Base-by-base conservation (phyloP, 164 flowering plant species). In the Paratinospora sagittata region DNA sequence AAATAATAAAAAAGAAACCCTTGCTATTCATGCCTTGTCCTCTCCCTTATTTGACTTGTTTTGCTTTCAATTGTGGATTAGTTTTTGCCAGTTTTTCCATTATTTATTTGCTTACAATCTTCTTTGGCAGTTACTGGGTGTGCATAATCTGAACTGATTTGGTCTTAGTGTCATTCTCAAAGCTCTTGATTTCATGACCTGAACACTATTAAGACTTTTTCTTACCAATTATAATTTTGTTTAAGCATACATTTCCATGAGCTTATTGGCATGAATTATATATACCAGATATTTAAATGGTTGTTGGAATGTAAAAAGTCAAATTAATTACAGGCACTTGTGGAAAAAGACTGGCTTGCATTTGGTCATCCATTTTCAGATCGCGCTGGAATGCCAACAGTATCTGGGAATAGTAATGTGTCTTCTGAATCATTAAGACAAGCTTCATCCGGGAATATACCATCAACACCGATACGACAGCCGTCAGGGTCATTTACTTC, bases 361-460 rank as follows among this genome's bases (percentile, higher is more conserved):
- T 96, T 93, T 84, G 98, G 99, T 43, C 99, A 96, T 85, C 98
- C 99, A 71, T 96, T 93, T 88, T 73, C 97, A 14, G 97, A 96
- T 72, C 95, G 99, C 34, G 69, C 85, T 76, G 98, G 98, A 74
- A 81, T 85, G 82, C 97, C 99, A 49, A 72, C 88, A 45, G 27
- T 81, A 68, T 75, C 87, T 65, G 92, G 88, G 74, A 77, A 75
- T 76, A 84, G 81, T 39, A 73, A 49, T 74, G n/a, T n/a, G 68
- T 73, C 88, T 27, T 73, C 24, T 65, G 99, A 96, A 41, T 82
- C 91, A 73, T 60, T 86, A 23, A 81, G 95, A 74, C 99, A 96
- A 70, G 75, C 87, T 68, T 91, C 99, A 58, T 72, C 78, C 70
- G 87, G 89, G 68, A 90, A 81, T 77, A 75, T 86, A 66, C 65